A percentile compares a stretch with the other conserved stretches of the same genome.
Evolutionary conservation across 2,329 filamentous ascomycete genomes (phyloP).

Genomic region (Elsinoe perseae): DNA sequence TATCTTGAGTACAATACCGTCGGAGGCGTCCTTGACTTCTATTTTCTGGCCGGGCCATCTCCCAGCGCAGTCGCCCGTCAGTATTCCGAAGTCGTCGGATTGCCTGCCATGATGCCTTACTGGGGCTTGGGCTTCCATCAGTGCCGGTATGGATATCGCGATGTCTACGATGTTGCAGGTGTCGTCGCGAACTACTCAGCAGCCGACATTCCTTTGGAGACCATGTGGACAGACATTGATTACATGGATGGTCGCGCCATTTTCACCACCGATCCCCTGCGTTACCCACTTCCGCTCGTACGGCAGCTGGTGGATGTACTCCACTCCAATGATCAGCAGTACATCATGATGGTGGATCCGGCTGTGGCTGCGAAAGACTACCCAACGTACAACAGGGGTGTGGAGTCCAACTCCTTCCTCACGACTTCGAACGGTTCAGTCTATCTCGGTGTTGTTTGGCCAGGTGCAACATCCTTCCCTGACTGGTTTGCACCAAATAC

Average conservation of each 20-base stretch:
- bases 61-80: conserved; percentile 43
- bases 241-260: conserved; percentile 43
- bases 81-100: conserved; percentile 44
- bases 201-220: conserved; percentile 60
- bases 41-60: conserved; percentile 43
- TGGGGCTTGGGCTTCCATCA: conserved; percentile 48
- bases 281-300: conserved; percentile 56
- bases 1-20: conserved; percentile 74
- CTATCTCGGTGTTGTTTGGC: conserved; percentile 65
- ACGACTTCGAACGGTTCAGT: conserved; percentile 48
- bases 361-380: conserved; percentile 45
- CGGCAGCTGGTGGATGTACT: conserved; percentile 58
- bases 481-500: conserved; percentile 68
- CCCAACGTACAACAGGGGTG: conserved; percentile 54
- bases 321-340: conserved; percentile 29
- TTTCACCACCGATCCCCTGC: conserved; percentile 57
- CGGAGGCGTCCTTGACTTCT: conserved; percentile 64
- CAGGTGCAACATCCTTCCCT: conserved; percentile 44
- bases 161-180: conserved; percentile 58
- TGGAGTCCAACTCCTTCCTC: conserved; percentile 49
- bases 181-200: conserved; percentile 60
- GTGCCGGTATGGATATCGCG: conserved; percentile 42
- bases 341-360: conserved; percentile 66
- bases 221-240: conserved; percentile 61
- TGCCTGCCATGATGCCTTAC: conserved; percentile 44